A percentile compares a stretch with the other conserved stretches of the same genome.
Conservation (phyloP, 1,284 basidiomycete species). For the Schizophyllum amplum region DNA sequence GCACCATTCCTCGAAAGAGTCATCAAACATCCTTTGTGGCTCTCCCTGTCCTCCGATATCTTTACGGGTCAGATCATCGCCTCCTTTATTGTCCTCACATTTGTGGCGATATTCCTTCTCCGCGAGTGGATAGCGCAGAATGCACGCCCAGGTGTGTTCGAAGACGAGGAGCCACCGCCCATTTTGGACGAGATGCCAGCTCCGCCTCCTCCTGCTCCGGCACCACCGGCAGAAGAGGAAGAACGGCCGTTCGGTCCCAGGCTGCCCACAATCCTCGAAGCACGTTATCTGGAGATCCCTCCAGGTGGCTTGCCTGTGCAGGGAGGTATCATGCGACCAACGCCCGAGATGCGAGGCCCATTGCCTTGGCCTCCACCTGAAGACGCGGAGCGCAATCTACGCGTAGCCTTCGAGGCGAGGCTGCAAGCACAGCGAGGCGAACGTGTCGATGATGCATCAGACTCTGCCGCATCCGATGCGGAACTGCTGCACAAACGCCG, state of each 20-base stretch:
- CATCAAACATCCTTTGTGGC: constrained; percentile 52
- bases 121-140: constrained; percentile 96
- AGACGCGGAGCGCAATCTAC: background rate
- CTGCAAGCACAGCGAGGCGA: too few relatives aligned
- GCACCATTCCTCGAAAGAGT: too few relatives aligned
- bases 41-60: constrained; percentile 69
- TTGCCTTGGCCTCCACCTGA: background rate
- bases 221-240: constrained; percentile 10
- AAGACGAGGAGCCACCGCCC: constrained; percentile 51
- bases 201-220: constrained; percentile 19
- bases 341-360: background rate
- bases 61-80: constrained; percentile 93
- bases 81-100: constrained; percentile 78
- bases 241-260: background rate
- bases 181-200: constrained; percentile 23
- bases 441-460: too few relatives aligned
- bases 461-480: background rate
- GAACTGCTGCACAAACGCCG: background rate
- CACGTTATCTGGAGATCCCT: constrained; percentile 12
- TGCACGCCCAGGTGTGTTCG: constrained; percentile 74
- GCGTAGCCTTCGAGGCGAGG: too few relatives aligned
- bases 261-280: constrained; percentile 10
- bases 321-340: constrained; percentile 13
- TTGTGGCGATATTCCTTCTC: constrained; percentile 84
- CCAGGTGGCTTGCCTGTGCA: constrained; percentile 13